Evolutionary conservation across 179 eudicot genomes (phyloP).

Genomic region (Silene vulgaris): DNA sequence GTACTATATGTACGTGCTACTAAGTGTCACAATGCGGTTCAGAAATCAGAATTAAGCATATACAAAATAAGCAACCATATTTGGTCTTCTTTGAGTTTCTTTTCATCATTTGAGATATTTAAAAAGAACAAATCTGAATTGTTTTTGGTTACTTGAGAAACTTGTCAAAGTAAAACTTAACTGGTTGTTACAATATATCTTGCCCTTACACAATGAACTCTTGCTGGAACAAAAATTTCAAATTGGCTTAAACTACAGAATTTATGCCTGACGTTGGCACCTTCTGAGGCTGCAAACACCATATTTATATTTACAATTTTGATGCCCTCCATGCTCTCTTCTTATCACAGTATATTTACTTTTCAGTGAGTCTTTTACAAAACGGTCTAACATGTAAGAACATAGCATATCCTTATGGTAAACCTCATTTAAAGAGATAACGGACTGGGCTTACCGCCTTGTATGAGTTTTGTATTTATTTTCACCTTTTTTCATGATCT

Average conservation of each 20-base stretch:
- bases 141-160: conserved; percentile 1
- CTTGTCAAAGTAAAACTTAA: not conserved
- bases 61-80: too few relatives aligned
- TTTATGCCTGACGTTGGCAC: not conserved
- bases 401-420: not conserved
- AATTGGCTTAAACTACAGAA: not conserved
- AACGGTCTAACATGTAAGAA: not conserved
- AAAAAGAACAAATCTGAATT: not conserved
- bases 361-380: not conserved
- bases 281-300: conserved; percentile 7
- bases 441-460: not conserved
- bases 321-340: not conserved
- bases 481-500: not conserved
- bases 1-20: not conserved
- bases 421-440: not conserved
- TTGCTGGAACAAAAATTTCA: not conserved
- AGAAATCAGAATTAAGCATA: too few relatives aligned
- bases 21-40: not conserved
- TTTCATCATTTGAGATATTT: not conserved
- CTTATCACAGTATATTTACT: not conserved
- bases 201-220: not conserved
- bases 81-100: not conserved
- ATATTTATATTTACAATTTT: not conserved
- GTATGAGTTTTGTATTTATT: not conserved
- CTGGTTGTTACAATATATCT: not conserved